Evolutionary conservation across 2,329 filamentous ascomycete genomes (phyloP).

Genomic region (Grosmannia penicillata): DNA sequence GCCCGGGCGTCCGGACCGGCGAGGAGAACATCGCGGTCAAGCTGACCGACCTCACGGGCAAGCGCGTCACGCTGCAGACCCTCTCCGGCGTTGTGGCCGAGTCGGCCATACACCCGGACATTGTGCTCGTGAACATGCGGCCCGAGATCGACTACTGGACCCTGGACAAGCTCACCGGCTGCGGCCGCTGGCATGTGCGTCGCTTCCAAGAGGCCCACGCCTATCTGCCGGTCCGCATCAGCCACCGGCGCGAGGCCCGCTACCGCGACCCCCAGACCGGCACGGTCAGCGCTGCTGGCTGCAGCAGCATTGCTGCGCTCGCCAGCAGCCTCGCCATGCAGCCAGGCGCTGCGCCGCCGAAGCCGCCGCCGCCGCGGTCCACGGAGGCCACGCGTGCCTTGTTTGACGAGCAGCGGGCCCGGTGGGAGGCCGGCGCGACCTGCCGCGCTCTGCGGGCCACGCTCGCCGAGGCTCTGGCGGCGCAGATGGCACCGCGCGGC

Average conservation of each 20-base stretch:
- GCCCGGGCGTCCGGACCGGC: slow-evolving; percentile 6
- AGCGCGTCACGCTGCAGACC: slow-evolving; percentile 3
- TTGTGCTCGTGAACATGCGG: slow-evolving; percentile 8
- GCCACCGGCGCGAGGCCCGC: slow-evolving; percentile 5
- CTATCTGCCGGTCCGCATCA: slow-evolving; percentile 7
- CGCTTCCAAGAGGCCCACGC: slow-evolving; percentile 5
- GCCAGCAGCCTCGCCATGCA: slow-evolving; percentile 3
- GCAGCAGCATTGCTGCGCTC: slow-evolving; percentile 3
- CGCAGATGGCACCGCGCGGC: slow-evolving; percentile 2
- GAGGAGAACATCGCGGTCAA: slow-evolving; percentile 1
- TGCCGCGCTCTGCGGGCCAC: slow-evolving; percentile 8
- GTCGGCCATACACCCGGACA: slow-evolving; percentile 7
- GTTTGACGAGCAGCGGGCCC: slow-evolving; percentile 1
- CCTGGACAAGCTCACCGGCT: slow-evolving; percentile 9
- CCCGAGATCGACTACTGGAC: slow-evolving; percentile 9
- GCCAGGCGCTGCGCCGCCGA: too few species aligned
- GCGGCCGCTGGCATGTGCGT: slow-evolving; percentile 7
- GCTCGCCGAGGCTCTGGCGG: slow-evolving; percentile 3
- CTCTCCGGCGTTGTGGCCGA: slow-evolving; percentile 1
- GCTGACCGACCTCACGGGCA: slow-evolving; percentile 8
- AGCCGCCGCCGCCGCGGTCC: not conserved
- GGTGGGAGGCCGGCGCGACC: slow-evolving; percentile 8
- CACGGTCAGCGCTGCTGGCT: not conserved
- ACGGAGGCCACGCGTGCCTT: slow-evolving; percentile 1
- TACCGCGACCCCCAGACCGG: slow-evolving; percentile 6